Conservation (phyloP, 225 moss, liverwort and hornwort genomes). For the Ulota crispa region DNA sequence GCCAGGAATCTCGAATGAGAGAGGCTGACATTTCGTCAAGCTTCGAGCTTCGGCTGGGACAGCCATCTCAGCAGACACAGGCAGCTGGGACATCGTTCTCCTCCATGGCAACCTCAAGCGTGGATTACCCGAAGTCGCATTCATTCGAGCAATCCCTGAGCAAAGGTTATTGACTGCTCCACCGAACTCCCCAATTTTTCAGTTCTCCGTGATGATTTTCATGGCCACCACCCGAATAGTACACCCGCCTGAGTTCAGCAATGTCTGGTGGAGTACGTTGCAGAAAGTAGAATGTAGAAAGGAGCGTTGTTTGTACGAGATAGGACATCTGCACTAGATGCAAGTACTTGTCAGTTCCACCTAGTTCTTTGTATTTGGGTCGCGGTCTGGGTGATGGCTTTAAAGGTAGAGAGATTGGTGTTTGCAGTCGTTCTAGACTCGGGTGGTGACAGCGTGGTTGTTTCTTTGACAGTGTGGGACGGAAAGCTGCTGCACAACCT, state of each 20-base stretch:
- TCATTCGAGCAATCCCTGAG: slow-evolving; percentile 58
- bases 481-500: slow-evolving; percentile 50
- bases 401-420: not conserved
- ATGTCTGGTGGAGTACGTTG: not conserved
- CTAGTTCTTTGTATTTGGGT: not conserved
- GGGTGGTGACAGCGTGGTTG: slow-evolving; percentile 5
- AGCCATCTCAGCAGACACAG: slow-evolving; percentile 85
- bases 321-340: not conserved
- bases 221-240: slow-evolving; percentile 3
- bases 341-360: not conserved
- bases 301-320: not conserved
- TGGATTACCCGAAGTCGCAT: slow-evolving; percentile 43
- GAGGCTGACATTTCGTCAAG: slow-evolving; percentile 67
- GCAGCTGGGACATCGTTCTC: slow-evolving; percentile 53
- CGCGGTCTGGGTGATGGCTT: not conserved
- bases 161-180: slow-evolving; percentile 50
- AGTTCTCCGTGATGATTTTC: not conserved
- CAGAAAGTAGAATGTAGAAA: not conserved
- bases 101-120: slow-evolving; percentile 42
- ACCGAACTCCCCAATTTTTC: not conserved
- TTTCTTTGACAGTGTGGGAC: slow-evolving; percentile 53
- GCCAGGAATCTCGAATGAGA: slow-evolving; percentile 45
- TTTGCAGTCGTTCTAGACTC: slow-evolving; percentile 1
- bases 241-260: not conserved
- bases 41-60: slow-evolving; percentile 84